Evolutionary conservation across 495 filamentous ascomycete species (phyloP), one percentile per base, ranked within the genome.

Genomic region (Achaetomiella virescens): DNA sequence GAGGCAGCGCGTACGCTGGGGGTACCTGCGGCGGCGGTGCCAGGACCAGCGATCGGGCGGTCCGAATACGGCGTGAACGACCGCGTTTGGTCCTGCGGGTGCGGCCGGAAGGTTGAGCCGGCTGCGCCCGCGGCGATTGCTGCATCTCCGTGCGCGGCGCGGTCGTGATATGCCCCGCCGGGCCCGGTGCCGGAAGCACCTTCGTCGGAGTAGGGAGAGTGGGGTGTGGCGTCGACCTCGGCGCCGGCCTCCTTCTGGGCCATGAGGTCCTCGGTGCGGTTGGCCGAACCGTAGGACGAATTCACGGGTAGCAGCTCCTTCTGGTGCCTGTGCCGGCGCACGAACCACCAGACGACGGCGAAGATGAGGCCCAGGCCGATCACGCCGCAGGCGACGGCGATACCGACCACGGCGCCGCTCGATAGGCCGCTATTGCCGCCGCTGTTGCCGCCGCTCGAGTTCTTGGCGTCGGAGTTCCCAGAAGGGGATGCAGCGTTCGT

Each of bases 1-100:
- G 62, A 55, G 20, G 54, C 52, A 0, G 59, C 49, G 11, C 57
- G 49, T 1, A 57, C 47, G 49, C 58, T 57, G 14, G 57, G 57
- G 38, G 65, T 60, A 25, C 37, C 48, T 12, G 37, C 27, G 2
- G 46, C 54, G 3, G 44, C 51, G 37, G 51, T 27, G 6, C 18
- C 31, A 18, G 24, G 48, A 24, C 35, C 38, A 45, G 15, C 47
- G 60, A 42, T 43, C 2, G 56, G 55, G 14, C 55, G 69, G 49
- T 76, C 73, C 15, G 67, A 71, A 46, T 74, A 76, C 15, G 67
- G 69, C 0, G 64, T 66, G 57, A 66, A 74, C 10, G 68, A 63
- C 15, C 61, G 58, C 15, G 46, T n/a, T 14, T 55, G 44, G 25
- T 60, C 46, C 18, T 55, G 62, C 20, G 17, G 55, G 29, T 55